Evolutionary conservation across 2,329 filamentous ascomycete species (phyloP).

Genomic region (Alternaria gansuensis): DNA sequence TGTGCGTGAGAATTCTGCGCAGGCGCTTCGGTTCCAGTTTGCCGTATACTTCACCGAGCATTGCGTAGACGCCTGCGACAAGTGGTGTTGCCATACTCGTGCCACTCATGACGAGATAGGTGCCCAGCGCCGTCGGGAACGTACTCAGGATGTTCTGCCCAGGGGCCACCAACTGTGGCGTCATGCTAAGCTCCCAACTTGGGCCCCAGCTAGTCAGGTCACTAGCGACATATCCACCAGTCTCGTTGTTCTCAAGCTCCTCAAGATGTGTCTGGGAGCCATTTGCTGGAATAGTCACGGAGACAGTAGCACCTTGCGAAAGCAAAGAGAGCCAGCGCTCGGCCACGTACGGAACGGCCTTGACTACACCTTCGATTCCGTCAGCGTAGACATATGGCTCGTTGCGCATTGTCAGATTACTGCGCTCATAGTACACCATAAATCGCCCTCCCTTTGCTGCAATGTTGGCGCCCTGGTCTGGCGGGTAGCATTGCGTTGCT

Average conservation of each 20-base stretch:
- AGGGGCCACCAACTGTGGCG: slow-evolving; percentile 65
- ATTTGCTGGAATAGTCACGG: slow-evolving; percentile 26
- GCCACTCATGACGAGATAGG: slow-evolving; percentile 63
- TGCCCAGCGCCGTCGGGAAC: slow-evolving; percentile 56
- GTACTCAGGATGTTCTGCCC: slow-evolving; percentile 69
- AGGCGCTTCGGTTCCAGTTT: slow-evolving; percentile 27
- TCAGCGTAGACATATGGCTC: slow-evolving; percentile 26
- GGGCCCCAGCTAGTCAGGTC: slow-evolving; percentile 65
- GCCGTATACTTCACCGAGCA: slow-evolving; percentile 29
- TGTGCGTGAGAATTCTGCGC: slow-evolving; percentile 26
- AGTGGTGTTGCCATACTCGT: slow-evolving; percentile 63
- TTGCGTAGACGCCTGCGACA: slow-evolving; percentile 28
- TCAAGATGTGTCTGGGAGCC: slow-evolving; percentile 19
- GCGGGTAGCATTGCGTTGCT: slow-evolving; percentile 27
- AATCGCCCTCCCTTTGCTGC: slow-evolving; percentile 66
- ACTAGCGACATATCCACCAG: slow-evolving; percentile 20
- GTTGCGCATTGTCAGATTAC: slow-evolving; percentile 25
- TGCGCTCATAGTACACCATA: slow-evolving; percentile 28
- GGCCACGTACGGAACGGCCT: slow-evolving; percentile 20
- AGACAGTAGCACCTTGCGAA: slow-evolving; percentile 22
- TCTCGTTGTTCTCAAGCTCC: slow-evolving; percentile 24
- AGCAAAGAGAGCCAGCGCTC: slow-evolving; percentile 26
- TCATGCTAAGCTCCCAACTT: slow-evolving; percentile 66
- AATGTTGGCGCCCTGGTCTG: slow-evolving; percentile 29
- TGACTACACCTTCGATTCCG: slow-evolving; percentile 25